A percentile compares a stretch with the other conserved stretches of the same genome.
Evolutionary conservation across 2,329 filamentous ascomycete genomes (phyloP).

Genomic region (Thelonectria olida): DNA sequence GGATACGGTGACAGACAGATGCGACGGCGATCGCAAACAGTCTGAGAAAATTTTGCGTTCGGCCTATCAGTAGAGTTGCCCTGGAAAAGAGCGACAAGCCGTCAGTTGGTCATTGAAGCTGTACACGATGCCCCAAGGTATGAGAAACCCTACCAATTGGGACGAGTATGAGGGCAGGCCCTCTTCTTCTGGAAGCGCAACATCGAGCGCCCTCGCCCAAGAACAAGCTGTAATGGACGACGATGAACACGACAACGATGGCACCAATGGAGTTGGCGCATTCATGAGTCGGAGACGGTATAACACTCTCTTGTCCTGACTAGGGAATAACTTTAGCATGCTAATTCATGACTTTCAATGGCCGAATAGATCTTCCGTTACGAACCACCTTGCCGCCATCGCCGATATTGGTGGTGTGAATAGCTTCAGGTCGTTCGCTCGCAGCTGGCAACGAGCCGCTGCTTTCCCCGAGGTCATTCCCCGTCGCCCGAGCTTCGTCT

Average conservation of each 20-base stretch:
- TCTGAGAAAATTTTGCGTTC: not conserved
- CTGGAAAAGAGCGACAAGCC: not conserved
- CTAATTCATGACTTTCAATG: conserved; percentile 12
- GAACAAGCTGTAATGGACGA: conserved; percentile 57
- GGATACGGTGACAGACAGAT: not conserved
- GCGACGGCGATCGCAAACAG: not conserved
- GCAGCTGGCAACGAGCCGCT: conserved; percentile 91
- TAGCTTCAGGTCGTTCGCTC: conserved; percentile 91
- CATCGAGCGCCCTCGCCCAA: conserved; percentile 54
- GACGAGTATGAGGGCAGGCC: conserved; percentile 56
- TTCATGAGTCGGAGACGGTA: conserved; percentile 46
- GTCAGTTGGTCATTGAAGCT: conserved; percentile 7
- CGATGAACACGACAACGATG: conserved; percentile 46
- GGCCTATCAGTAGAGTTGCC: not conserved
- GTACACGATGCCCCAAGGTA: conserved; percentile 40
- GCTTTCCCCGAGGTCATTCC: conserved; percentile 89
- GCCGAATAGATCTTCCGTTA: conserved; percentile 63
- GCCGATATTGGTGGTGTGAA: conserved; percentile 88
- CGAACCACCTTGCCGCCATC: conserved; percentile 64
- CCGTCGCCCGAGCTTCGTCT: conserved; percentile 77
- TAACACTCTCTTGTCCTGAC: not conserved
- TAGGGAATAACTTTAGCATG: not conserved
- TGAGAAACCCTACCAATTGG: conserved; percentile 55
- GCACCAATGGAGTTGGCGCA: conserved; percentile 28
- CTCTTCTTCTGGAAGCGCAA: conserved; percentile 54